phyloP scores from a whole-genome alignment of 2,329 filamentous ascomycete genomes.

The Colletotrichum graminicola region DNA sequence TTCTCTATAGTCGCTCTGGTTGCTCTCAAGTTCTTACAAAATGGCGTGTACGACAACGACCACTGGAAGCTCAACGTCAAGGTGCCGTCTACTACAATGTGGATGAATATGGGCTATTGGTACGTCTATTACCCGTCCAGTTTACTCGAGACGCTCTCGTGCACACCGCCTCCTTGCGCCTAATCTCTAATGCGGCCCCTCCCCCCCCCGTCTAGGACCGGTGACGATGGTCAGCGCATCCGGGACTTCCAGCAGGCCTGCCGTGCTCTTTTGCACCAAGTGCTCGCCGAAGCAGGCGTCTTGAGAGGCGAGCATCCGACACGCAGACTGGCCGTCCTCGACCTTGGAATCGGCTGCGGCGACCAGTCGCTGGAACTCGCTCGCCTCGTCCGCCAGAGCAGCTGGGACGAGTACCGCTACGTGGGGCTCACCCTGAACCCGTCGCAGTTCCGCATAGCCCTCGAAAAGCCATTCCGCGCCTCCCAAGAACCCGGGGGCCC shows the following conservation, averaged over 20 bases:
- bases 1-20: slow-evolving; percentile 40
- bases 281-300: slow-evolving; percentile 59
- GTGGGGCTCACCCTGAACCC: slow-evolving; percentile 65
- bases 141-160: too few species aligned
- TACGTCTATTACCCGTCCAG: slow-evolving; percentile 48
- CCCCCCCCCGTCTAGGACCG: slow-evolving; percentile 46
- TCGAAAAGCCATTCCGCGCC: slow-evolving; percentile 48
- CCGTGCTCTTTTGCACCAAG: slow-evolving; percentile 60
- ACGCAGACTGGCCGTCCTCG: slow-evolving; percentile 56
- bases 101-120: slow-evolving; percentile 75
- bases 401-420: slow-evolving; percentile 56
- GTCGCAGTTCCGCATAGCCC: slow-evolving; percentile 57
- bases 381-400: slow-evolving; percentile 44
- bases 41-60: slow-evolving; percentile 61
- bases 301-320: slow-evolving; percentile 41
- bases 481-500: slow-evolving; percentile 3
- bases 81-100: slow-evolving; percentile 63
- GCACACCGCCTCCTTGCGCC: neutral
- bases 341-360: slow-evolving; percentile 71
- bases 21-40: slow-evolving; percentile 45
- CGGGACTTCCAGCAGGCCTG: slow-evolving; percentile 60
- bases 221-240: slow-evolving; percentile 47
- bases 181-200: neutral
- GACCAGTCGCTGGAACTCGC: slow-evolving; percentile 66
- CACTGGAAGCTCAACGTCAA: slow-evolving; percentile 68